These are phyloP conservation scores for Candida dendrica DNA, from an alignment of 805 yeast species.

Conservation along the genomic window DNA sequence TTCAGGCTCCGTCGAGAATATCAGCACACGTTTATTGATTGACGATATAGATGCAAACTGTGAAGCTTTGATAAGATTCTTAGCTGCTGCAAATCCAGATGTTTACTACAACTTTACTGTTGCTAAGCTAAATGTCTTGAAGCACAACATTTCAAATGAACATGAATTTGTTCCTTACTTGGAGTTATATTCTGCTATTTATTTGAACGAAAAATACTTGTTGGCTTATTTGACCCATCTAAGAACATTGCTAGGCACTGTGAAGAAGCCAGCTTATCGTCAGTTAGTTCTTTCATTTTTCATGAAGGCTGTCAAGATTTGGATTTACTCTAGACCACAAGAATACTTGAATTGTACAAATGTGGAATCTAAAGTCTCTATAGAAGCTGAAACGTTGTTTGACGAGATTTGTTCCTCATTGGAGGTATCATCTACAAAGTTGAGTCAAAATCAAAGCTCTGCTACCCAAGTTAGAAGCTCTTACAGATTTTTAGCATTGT, in stretches of 20 bases:
- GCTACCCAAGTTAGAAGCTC: slow-evolving; percentile 21
- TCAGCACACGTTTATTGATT: slow-evolving; percentile 16
- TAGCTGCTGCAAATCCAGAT: slow-evolving; percentile 43
- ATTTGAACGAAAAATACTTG: slow-evolving; percentile 31
- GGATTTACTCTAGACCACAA: slow-evolving; percentile 43
- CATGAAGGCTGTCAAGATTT: slow-evolving; percentile 36
- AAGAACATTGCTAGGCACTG: slow-evolving; percentile 26
- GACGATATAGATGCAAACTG: slow-evolving; percentile 30
- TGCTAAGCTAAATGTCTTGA: slow-evolving; percentile 21
- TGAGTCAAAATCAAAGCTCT: slow-evolving; percentile 3
- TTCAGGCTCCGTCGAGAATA: slow-evolving; percentile 13
- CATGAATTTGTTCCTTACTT: slow-evolving; percentile 33
- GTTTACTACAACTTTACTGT: slow-evolving; percentile 33
- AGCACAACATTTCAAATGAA: slow-evolving; percentile 30
- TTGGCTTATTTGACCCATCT: slow-evolving; percentile 32
- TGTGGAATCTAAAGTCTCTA: slow-evolving; percentile 13
- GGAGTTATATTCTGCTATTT: slow-evolving; percentile 39
- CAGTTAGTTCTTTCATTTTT: slow-evolving; percentile 38
- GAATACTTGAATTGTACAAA: slow-evolving; percentile 30
- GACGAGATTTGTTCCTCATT: slow-evolving; percentile 25
- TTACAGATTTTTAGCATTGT: slow-evolving; percentile 25
- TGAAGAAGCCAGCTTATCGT: slow-evolving; percentile 39
- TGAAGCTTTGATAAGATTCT: slow-evolving; percentile 34
- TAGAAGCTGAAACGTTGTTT: slow-evolving; percentile 28
- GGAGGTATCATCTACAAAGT: slow-evolving; percentile 14